Evolutionary conservation across 352 stramenopile species (phyloP).

Genomic region (Phytopythium ostracodes): DNA sequence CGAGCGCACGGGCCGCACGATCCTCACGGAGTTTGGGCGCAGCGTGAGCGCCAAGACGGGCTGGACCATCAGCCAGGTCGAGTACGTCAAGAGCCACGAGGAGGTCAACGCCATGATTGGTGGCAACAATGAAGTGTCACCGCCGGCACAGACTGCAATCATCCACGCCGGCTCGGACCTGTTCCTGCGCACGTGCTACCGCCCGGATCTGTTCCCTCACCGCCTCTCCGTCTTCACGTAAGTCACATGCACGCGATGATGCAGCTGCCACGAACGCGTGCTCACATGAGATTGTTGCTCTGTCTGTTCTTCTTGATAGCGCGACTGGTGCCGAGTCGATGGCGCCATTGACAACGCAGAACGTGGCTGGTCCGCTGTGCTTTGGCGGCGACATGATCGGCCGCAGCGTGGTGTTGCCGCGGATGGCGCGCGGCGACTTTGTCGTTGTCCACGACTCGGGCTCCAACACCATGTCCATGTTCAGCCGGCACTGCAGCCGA

Average conservation of each 20-base stretch:
- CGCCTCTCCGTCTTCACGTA: slow-evolving; percentile 83
- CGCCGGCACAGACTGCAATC: slow-evolving; percentile 58
- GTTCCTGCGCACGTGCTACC: slow-evolving; percentile 87
- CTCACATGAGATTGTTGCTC: slow-evolving; percentile 9
- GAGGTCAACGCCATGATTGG: slow-evolving; percentile 16
- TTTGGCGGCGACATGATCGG: slow-evolving; percentile 90
- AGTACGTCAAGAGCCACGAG: slow-evolving; percentile 85
- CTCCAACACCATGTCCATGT: slow-evolving; percentile 86
- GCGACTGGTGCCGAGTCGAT: slow-evolving; percentile 39
- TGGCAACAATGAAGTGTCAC: not conserved
- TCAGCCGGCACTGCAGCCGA: slow-evolving; percentile 85
- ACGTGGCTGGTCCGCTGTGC: slow-evolving; percentile 90
- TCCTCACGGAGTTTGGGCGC: slow-evolving; percentile 92
- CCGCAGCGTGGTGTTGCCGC: slow-evolving; percentile 47
- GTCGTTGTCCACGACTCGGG: slow-evolving; percentile 87
- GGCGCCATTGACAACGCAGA: slow-evolving; percentile 41
- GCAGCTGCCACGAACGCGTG: no score
- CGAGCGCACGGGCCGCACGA: slow-evolving; percentile 56
- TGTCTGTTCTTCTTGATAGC: slow-evolving; percentile 18
- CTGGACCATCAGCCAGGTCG: slow-evolving; percentile 86
- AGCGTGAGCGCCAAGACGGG: slow-evolving; percentile 83
- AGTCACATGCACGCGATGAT: slow-evolving; percentile 22
- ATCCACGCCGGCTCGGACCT: slow-evolving; percentile 90
- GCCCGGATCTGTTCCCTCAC: slow-evolving; percentile 69
- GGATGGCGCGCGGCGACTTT: slow-evolving; percentile 68